Percentiles rank a stretch among this genome's conserved stretches.
Evolutionary conservation across 2,329 filamentous ascomycete genomes (phyloP).

Genomic region (Fusarium heterosporum): DNA sequence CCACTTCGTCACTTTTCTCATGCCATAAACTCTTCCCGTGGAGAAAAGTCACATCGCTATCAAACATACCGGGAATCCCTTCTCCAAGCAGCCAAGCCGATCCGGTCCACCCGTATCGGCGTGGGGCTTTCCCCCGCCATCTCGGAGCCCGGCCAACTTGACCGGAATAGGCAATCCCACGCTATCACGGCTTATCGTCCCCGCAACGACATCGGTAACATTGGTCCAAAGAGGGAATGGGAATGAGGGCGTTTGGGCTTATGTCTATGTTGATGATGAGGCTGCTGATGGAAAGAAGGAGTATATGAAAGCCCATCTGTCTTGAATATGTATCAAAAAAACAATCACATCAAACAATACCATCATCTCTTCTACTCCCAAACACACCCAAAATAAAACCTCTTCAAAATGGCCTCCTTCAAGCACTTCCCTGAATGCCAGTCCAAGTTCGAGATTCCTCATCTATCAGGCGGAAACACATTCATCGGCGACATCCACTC

Average conservation of each 20-base stretch:
- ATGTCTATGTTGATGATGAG: background rate
- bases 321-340: background rate
- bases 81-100: constrained; percentile 29
- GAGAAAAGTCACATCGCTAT: constrained; percentile 3
- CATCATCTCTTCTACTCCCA: background rate
- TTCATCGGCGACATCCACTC: constrained; percentile 73
- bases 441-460: constrained; percentile 69
- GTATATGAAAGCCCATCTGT: background rate
- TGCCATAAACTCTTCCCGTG: background rate
- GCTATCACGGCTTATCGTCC: constrained; percentile 31
- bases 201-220: constrained; percentile 20
- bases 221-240: constrained; percentile 36
- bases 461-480: constrained; percentile 76
- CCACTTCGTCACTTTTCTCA: background rate
- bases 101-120: constrained; percentile 13
- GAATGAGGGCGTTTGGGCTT: constrained; percentile 1
- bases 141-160: constrained; percentile 22
- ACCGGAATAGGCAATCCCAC: constrained; percentile 38
- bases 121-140: constrained; percentile 14
- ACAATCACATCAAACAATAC: constrained; percentile 5
- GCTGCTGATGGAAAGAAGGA: background rate
- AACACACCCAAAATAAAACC: background rate
- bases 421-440: constrained; percentile 69
- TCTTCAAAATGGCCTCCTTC: constrained; percentile 55
- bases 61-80: constrained; percentile 24